Conservation (phyloP, 768 basidiomycete species). For the Podaxis mareebaensis region DNA sequence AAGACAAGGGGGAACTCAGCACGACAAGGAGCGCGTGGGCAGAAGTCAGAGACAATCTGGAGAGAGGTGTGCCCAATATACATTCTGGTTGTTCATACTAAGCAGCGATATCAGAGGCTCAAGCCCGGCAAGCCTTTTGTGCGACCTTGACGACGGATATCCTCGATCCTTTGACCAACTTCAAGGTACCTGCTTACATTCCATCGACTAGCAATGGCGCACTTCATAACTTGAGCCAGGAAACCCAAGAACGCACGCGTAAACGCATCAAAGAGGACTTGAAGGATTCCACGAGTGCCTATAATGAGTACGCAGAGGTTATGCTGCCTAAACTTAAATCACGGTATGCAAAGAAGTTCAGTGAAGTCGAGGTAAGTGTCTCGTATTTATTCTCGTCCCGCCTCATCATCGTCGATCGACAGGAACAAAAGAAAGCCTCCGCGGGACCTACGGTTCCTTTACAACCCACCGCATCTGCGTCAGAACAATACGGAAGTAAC, state of each 20-base stretch:
- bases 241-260: conserved; percentile 89
- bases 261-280: conserved; percentile 91
- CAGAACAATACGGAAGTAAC: conserved; percentile 37
- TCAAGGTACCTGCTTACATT: conserved; percentile 55
- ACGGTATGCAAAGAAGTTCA: conserved; percentile 80
- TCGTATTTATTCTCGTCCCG: not conserved
- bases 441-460: conserved; percentile 34
- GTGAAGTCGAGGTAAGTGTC: conserved; percentile 75
- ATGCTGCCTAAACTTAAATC: conserved; percentile 81
- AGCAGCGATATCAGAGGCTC: conserved; percentile 58
- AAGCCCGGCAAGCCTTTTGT: conserved; percentile 79
- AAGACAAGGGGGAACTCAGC: conserved; percentile 67
- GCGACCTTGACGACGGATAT: conserved; percentile 70
- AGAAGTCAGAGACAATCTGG: conserved; percentile 84
- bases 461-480: conserved; percentile 24
- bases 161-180: conserved; percentile 61
- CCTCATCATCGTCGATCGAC: not conserved
- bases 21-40: conserved; percentile 76
- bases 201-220: not conserved
- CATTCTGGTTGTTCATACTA: not conserved
- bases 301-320: conserved; percentile 80
- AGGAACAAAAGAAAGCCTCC: conserved; percentile 69
- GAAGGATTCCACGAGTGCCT: conserved; percentile 73
- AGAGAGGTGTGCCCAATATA: conserved; percentile 56
- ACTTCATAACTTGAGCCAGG: conserved; percentile 41